Evolutionary conservation across 2,329 filamentous ascomycete species (phyloP), one percentile per base, ranked within the genome.

Genomic region (Penicillium sp.): DNA sequence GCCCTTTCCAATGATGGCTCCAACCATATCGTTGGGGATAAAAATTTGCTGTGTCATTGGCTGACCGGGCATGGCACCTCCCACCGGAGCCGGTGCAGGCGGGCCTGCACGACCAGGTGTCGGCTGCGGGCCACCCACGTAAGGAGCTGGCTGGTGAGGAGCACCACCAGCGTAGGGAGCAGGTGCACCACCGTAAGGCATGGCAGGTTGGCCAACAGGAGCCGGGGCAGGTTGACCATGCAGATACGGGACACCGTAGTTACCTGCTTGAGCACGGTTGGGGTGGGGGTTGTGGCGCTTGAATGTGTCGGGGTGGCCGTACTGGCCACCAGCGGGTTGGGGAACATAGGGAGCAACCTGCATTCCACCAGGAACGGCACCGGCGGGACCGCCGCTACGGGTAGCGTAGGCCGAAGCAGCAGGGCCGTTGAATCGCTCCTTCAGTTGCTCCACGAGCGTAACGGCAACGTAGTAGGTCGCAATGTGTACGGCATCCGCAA

Each of bases 21-120:
- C 95, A 53, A 99, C 95, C 95, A 99, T 98, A 71, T 99, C 95
- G 73, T 99, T 99, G 57, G 95, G 95, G 68, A 99, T 99, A 79
- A 90, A 99, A 65, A 99, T 99, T 77, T 99, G 95, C 77, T 99
- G 95, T 3, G 95, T 99, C 70, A 98, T 82, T 50, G 93, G 91
- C 63, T 91, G 88, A 51, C 90, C 91, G 41, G 90, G 88, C 68
- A 93, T 83, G 77, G 86, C 86, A 19, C 85, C 86, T 62, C 88
- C 86, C 79, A 92, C 88, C 9, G 91, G 89, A 69, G 73, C 71
- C 2, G 65, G 69, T 60, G 86, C 85, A 50, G 90, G 87, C 53
- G 89, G 88, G 22, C 86, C 89, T 60, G 86, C 87, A 67, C 88
- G 86, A 29, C 84, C 80, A 62, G 70, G 84, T 70, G 68, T 80